Conservation (phyloP, 345 rosid species). For the Moricandia arvensis region DNA sequence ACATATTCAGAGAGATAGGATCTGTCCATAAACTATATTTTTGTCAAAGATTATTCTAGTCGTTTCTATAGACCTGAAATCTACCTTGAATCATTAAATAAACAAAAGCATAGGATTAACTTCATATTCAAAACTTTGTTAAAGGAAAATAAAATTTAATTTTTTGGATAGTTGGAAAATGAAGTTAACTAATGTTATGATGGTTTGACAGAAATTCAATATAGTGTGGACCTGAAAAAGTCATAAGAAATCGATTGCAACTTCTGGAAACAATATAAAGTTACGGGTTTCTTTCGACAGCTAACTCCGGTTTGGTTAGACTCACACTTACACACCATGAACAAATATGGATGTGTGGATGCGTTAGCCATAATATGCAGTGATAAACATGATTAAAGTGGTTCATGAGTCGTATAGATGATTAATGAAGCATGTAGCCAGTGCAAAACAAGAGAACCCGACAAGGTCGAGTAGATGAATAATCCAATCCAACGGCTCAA, state of each 20-base stretch:
- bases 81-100: too few relatives aligned
- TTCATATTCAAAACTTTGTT: too few relatives aligned
- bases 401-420: not conserved
- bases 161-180: not conserved
- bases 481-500: slow-evolving; percentile 30
- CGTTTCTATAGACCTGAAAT: too few relatives aligned
- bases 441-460: not conserved
- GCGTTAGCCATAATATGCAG: not conserved
- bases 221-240: not conserved
- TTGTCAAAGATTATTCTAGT: too few relatives aligned
- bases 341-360: not conserved
- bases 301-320: not conserved
- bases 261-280: not conserved
- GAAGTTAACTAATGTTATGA: not conserved
- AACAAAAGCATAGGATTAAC: too few relatives aligned
- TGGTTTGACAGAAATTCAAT: not conserved
- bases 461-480: slow-evolving; percentile 6
- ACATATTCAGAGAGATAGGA: too few relatives aligned
- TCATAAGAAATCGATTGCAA: not conserved
- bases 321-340: not conserved
- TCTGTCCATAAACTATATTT: too few relatives aligned
- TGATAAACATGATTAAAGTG: not conserved
- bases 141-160: too few relatives aligned
- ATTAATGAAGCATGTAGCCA: not conserved
- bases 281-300: not conserved